Conservation (phyloP, 2,329 filamentous ascomycete genomes). For the Cercospora zeina region DNA sequence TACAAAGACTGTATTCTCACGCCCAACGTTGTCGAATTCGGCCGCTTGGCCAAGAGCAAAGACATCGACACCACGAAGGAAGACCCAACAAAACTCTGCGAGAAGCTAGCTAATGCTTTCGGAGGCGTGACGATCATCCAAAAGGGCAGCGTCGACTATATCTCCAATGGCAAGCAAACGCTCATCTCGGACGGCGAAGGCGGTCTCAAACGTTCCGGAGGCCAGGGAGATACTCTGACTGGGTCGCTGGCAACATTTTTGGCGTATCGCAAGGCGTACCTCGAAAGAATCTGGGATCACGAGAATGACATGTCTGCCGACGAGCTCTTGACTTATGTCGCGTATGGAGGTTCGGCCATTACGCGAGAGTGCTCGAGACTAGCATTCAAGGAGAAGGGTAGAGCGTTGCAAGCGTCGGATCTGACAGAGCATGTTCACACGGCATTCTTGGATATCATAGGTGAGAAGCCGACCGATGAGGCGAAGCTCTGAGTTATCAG, state of each 20-base stretch:
- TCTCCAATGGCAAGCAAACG: constrained; percentile 77
- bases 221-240: constrained; percentile 93
- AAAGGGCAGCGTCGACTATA: constrained; percentile 80
- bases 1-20: constrained; percentile 86
- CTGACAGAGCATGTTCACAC: constrained; percentile 85
- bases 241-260: constrained; percentile 85
- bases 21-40: constrained; percentile 93
- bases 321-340: constrained; percentile 70
- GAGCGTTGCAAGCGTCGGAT: constrained; percentile 89
- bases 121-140: constrained; percentile 89
- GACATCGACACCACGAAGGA: constrained; percentile 60
- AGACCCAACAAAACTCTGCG: constrained; percentile 60
- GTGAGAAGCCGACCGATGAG: constrained; percentile 54
- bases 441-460: constrained; percentile 78
- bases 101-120: constrained; percentile 70
- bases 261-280: constrained; percentile 83
- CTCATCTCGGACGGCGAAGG: constrained; percentile 74
- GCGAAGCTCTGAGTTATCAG: constrained; percentile 25
- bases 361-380: constrained; percentile 87
- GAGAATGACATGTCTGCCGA: constrained; percentile 55
- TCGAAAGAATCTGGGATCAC: constrained; percentile 75
- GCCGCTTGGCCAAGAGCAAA: constrained; percentile 72
- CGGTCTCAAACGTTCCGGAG: constrained; percentile 85
- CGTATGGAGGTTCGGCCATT: constrained; percentile 81
- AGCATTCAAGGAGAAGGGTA: constrained; percentile 81